Evolutionary conservation across 164 flowering plant genomes (phyloP), one percentile per base, ranked within the genome.

Genomic region (Litsea cubeba): DNA sequence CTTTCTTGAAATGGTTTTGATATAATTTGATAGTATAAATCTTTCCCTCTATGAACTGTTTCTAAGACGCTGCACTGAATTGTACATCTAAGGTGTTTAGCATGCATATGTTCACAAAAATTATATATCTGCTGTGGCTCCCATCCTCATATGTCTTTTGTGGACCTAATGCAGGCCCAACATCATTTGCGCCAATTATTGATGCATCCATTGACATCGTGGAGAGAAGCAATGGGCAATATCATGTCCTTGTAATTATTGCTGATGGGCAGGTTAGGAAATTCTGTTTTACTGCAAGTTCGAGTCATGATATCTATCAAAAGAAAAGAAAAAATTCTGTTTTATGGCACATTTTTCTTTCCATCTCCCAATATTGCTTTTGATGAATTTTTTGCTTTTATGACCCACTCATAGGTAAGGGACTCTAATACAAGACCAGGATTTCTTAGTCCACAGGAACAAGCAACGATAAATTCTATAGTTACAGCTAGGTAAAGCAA

Each of bases 201-300:
- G 84, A 90, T 71, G 89, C 97, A 15, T 88, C 97, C 68, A 80
- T 91, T 78, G 93, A 87, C 76, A 91, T 93, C 67, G 97, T 93
- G 69, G 95, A 89, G 83, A 75, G 70, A 77, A 89, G 80, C 80
- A 78, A 82, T 40, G 78, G 88, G 78, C 97, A 88, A 76, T 93
- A 91, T 79, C 98, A 93, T 80, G 95, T 93, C 73, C 93, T 93
- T 66, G 96, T 91, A 76, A 91, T 93, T 71, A 79, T 93, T 69
- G 97, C 98, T 15, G 98, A 93, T 84, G 98, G 98, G 51, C 96
- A 93, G 96, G 97, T 92, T 70, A 1, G 2, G 77, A 32, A 50
- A 40, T 25, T 71, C n/a, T 25, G 15, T 30, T 7, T 71, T 28
- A n/a, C n/a, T 30, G 0, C 46, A 24, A 62, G 32, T 40, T 40